These are phyloP conservation scores for Fragaria ananassa DNA, from an alignment of 306 rosid genomes.

Conservation along the genomic window DNA sequence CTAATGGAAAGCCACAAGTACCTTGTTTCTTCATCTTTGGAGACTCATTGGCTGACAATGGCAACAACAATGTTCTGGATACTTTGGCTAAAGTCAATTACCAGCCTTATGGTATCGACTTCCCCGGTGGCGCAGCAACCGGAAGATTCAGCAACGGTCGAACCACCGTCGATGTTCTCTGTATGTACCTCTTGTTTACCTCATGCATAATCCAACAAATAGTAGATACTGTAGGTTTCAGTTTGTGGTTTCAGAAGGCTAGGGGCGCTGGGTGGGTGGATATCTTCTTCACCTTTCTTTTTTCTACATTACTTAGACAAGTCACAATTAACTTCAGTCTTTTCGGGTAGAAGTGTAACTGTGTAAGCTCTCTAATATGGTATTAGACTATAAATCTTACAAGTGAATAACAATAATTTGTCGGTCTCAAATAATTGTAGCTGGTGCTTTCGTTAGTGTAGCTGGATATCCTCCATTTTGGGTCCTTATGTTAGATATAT, in stretches of 20 bases:
- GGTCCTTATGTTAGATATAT: background rate
- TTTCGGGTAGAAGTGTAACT: too few species aligned
- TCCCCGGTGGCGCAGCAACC: slow-evolving; percentile 40
- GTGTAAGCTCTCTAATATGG: too few species aligned
- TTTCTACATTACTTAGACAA: too few species aligned
- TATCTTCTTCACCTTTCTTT: background rate
- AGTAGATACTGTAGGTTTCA: background rate
- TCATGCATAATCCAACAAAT: background rate
- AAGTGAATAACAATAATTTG: too few species aligned
- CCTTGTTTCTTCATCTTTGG: slow-evolving; percentile 89
- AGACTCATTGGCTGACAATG: slow-evolving; percentile 64
- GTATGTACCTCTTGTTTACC: background rate
- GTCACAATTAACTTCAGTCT: too few species aligned
- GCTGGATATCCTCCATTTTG: background rate
- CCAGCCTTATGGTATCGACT: slow-evolving; percentile 64
- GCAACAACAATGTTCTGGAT: slow-evolving; percentile 48
- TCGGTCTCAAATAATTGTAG: background rate
- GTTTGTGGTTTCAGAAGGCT: slow-evolving; percentile 1
- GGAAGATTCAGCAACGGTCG: slow-evolving; percentile 61
- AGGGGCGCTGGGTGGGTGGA: background rate
- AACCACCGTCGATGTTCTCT: slow-evolving; percentile 39
- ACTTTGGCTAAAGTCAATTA: slow-evolving; percentile 54
- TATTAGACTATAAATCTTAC: too few species aligned
- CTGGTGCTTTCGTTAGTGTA: background rate
- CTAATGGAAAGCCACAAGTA: slow-evolving; percentile 52